A percentile compares a stretch with the other conserved stretches of the same genome.
phyloP scores from a whole-genome alignment of 306 rosid genomes.

The Lotus japonicus region DNA sequence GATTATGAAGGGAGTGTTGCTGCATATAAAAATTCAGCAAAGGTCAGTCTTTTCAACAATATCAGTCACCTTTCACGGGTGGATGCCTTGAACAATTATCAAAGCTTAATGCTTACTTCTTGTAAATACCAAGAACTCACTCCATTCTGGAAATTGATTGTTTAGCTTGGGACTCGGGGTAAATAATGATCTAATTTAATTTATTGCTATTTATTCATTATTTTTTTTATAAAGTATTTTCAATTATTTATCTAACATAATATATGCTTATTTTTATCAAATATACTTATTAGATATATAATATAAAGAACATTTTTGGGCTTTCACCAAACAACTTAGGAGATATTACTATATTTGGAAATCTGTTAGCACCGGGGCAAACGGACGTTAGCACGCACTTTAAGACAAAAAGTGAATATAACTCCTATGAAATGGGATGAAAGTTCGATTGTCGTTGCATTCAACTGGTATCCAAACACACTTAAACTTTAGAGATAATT shows the following conservation, averaged over 20 bases:
- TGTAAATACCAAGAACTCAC: background rate
- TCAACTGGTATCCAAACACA: too few species aligned
- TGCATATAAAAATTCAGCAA: slow-evolving; percentile 66
- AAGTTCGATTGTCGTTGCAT: too few species aligned
- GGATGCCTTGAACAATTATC: slow-evolving; percentile 1
- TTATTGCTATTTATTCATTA: too few species aligned
- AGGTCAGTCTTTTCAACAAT: slow-evolving; percentile 45
- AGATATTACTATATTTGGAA: too few species aligned
- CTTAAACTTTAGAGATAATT: background rate
- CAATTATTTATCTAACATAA: background rate
- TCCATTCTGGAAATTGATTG: background rate
- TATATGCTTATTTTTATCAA: background rate
- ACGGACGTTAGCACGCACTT: too few species aligned
- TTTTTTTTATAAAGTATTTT: background rate
- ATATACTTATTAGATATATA: background rate
- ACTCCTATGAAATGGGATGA: too few species aligned
- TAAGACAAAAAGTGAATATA: too few species aligned
- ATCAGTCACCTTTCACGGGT: slow-evolving; percentile 10
- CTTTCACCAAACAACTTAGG: background rate
- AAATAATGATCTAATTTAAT: background rate
- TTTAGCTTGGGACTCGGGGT: background rate
- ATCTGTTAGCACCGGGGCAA: too few species aligned
- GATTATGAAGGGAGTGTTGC: slow-evolving; percentile 79
- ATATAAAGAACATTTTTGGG: background rate
- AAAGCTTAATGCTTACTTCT: slow-evolving; percentile 1